Conservation (phyloP, 345 rosid genomes). For the Linum trigynum region DNA sequence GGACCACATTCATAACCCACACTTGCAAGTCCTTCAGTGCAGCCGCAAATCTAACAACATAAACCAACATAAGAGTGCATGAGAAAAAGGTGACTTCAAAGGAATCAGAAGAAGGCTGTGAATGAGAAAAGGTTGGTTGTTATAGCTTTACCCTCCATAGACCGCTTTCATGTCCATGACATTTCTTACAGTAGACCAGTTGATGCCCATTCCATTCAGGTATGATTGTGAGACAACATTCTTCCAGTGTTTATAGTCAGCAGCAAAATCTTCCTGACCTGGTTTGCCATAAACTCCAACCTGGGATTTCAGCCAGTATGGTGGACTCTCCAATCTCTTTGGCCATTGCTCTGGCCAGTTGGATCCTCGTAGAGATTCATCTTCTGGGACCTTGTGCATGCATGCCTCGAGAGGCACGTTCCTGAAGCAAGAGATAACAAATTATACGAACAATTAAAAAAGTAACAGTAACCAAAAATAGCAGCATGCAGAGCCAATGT, state of each 20-base stretch:
- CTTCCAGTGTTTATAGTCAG: constrained; percentile 3
- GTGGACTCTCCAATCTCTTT: constrained; percentile 2
- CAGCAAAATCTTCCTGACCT: background rate
- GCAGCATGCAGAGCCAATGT: background rate
- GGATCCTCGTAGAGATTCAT: background rate
- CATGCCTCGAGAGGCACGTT: constrained; percentile 1
- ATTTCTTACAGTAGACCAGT: constrained; percentile 2
- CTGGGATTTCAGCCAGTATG: constrained; percentile 4
- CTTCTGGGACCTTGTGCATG: constrained; percentile 3
- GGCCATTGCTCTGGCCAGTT: constrained; percentile 7
- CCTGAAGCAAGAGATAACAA: background rate
- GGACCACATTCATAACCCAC: constrained; percentile 95
- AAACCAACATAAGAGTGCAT: background rate
- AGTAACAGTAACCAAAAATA: background rate
- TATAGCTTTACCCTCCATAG: constrained; percentile 1
- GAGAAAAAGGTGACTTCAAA: background rate
- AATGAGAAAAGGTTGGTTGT: background rate
- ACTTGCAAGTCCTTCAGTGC: constrained; percentile 69
- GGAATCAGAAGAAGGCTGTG: background rate
- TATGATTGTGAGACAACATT: background rate
- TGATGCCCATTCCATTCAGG: constrained; percentile 2
- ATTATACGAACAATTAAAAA: background rate
- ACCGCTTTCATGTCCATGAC: constrained; percentile 5
- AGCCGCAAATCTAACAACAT: constrained; percentile 68
- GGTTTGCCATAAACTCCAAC: constrained; percentile 5